Percentiles rank a stretch among this genome's conserved stretches.
Conservation (phyloP, 169 alveolate species). For the Condylostoma magnum region DNA sequence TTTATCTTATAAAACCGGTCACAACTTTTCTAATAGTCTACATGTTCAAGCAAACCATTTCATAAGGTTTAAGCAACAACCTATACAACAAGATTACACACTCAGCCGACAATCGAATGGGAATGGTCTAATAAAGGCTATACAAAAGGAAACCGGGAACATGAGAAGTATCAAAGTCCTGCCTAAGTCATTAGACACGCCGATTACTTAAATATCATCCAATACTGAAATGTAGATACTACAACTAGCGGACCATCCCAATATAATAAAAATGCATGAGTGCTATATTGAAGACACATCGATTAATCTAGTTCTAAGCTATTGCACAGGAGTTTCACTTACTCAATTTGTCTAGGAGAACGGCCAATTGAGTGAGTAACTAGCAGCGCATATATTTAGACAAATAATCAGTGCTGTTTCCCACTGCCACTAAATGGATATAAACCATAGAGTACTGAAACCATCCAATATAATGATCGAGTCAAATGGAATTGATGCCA, state of each 20-base stretch:
- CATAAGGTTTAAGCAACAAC: too few relatives aligned
- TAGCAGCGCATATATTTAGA: not conserved
- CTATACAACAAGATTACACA: too few relatives aligned
- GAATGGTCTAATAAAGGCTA: too few relatives aligned
- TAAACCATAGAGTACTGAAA: slow-evolving; percentile 19
- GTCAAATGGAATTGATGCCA: not conserved
- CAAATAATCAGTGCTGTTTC: slow-evolving; percentile 1
- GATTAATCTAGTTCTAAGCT: not conserved
- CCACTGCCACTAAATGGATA: not conserved
- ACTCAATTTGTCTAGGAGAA: not conserved
- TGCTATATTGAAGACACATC: not conserved
- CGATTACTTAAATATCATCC: too few relatives aligned
- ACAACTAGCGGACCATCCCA: slow-evolving; percentile 33
- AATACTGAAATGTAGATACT: slow-evolving; percentile 70
- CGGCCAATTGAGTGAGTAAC: not conserved
- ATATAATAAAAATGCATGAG: not conserved
- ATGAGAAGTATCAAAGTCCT: too few relatives aligned
- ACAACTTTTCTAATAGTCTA: too few relatives aligned
- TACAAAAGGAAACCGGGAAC: too few relatives aligned
- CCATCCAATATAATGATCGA: slow-evolving; percentile 6
- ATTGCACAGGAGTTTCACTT: not conserved
- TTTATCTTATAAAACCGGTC: too few relatives aligned
- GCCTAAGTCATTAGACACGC: too few relatives aligned
- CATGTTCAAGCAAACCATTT: too few relatives aligned
- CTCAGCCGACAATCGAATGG: too few relatives aligned